Conservation (phyloP, 257 asterid genomes). For the Capsicum rhomboideum region DNA sequence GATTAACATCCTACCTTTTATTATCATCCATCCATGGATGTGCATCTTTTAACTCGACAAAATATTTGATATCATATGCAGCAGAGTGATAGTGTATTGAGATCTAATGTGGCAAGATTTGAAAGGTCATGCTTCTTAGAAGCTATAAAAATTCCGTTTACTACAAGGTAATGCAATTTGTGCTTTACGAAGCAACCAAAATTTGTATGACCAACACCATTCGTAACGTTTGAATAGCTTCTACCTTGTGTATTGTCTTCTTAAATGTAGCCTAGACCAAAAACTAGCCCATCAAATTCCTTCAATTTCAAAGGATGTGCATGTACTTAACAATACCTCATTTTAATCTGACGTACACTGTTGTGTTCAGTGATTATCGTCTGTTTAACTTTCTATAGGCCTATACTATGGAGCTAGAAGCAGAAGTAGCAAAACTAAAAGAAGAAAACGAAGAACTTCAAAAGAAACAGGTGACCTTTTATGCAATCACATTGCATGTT, state of each 20-base stretch:
- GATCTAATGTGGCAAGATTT: background rate
- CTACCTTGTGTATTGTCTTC: background rate
- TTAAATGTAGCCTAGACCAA: background rate
- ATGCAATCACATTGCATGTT: background rate
- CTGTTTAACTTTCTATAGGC: conserved; percentile 40
- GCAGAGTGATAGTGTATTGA: background rate
- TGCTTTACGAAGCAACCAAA: background rate
- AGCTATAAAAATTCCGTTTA: background rate
- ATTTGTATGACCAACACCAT: background rate
- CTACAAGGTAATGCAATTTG: background rate
- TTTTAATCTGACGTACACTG: background rate
- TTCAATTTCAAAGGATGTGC: background rate
- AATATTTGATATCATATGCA: background rate
- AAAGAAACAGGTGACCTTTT: conserved; percentile 54
- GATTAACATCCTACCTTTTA: background rate
- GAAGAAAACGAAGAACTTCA: conserved; percentile 70
- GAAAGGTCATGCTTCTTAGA: background rate
- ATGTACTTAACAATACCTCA: background rate
- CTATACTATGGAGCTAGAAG: conserved; percentile 79
- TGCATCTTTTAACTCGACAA: background rate
- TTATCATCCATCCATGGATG: background rate
- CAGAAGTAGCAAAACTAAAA: conserved; percentile 79
- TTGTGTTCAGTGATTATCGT: background rate
- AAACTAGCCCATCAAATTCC: background rate
- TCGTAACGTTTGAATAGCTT: background rate